Conservation (phyloP, 495 filamentous ascomycete species). For the Annulohypoxylon bovei region DNA sequence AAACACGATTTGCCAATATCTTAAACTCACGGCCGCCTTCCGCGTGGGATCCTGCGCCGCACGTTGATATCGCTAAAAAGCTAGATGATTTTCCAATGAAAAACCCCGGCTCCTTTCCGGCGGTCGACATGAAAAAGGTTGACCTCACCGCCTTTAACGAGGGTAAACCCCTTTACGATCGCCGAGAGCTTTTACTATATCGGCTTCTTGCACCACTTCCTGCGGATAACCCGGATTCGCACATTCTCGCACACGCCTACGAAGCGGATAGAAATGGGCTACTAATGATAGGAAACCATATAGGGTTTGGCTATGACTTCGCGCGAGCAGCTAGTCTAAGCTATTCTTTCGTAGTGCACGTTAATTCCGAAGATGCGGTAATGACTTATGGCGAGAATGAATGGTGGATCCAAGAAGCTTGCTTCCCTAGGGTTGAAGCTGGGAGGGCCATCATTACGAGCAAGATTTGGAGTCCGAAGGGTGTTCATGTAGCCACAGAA, state of each 20-base stretch:
- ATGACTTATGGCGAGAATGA: constrained; percentile 53
- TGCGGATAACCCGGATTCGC: constrained; percentile 50
- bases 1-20: constrained; percentile 51
- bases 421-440: constrained; percentile 63
- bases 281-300: constrained; percentile 68
- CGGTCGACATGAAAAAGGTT: constrained; percentile 69
- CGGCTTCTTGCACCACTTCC: constrained; percentile 59
- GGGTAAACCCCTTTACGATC: constrained; percentile 60
- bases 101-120: constrained; percentile 61
- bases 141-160: constrained; percentile 68
- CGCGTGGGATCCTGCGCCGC: constrained; percentile 56
- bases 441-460: constrained; percentile 70
- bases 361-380: constrained; percentile 54
- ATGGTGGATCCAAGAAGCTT: constrained; percentile 77
- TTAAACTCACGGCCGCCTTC: constrained; percentile 43
- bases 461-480: constrained; percentile 70
- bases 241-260: constrained; percentile 73
- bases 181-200: constrained; percentile 69
- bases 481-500: constrained; percentile 69
- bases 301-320: constrained; percentile 62
- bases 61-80: constrained; percentile 50
- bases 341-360: constrained; percentile 71
- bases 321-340: constrained; percentile 68
- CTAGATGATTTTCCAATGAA: constrained; percentile 42
- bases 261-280: constrained; percentile 75